Evolutionary conservation across 2,329 filamentous ascomycete species (phyloP), one percentile per base, ranked within the genome.

Genomic region (Fusarium verrucosum): DNA sequence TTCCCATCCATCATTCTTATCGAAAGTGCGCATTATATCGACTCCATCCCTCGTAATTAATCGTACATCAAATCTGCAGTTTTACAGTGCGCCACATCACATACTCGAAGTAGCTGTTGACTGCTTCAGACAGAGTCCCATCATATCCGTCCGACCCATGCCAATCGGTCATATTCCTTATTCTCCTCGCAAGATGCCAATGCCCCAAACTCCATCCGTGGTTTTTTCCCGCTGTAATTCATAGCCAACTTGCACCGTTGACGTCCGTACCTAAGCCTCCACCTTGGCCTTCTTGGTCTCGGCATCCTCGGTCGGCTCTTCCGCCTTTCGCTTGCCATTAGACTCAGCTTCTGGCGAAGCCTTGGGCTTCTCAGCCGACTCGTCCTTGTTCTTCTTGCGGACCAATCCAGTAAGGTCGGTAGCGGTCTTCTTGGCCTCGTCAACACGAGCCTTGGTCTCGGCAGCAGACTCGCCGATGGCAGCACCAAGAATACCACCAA

Each of bases 401-500:
- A 94, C 89, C 41, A 94, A 80, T n/a, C 88, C 85, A 0, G 85
- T 87, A 14, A 96, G 79, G 72, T 95, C 91, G 16, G 85, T 92
- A 8, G 92, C 92, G 9, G 81, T 84, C 78, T 89, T 89, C 70
- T 88, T 91, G 25, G 89, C 91, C 73, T 93, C 89, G 41, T 90
- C 87, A 41, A 92, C 81, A 65, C 86, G 83, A 22, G 87, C 87
- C 65, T 87, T 82, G 47, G 87, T 85, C 52, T 88, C 82, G 2
- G 81, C 82, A 4, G 86, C 80, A 32, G 86, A 84, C 72, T 89
- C 86, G 55, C 89, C 89, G 6, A 89, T 75, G 37, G 87, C 81
- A 19, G 85, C 82, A 54, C 89, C 87, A 8, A 92, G 79, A 23
- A 92, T 81, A 26, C 89, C 87, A 47, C 84, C 80, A 37, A 84